Conservation (phyloP, 2,329 filamentous ascomycete species). For the Colletotrichum tropicicola region DNA sequence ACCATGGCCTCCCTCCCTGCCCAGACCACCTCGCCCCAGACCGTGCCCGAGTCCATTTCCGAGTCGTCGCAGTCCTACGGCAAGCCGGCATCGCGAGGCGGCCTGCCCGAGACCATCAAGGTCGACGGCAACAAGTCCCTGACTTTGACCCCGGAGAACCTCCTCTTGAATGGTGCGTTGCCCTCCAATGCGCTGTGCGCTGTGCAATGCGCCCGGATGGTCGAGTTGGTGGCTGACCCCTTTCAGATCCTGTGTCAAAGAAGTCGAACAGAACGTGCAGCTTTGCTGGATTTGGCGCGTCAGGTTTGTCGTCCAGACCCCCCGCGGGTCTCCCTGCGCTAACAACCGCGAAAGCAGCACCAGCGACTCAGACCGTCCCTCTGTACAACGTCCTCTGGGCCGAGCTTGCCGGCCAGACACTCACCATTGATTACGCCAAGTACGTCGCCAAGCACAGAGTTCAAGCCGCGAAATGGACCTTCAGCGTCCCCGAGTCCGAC, state of each 20-base stretch:
- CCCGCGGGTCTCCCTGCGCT: not conserved
- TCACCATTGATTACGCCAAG: slow-evolving; percentile 79
- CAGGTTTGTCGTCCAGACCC: not conserved
- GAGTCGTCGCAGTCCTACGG: slow-evolving; percentile 25
- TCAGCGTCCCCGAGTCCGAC: slow-evolving; percentile 47
- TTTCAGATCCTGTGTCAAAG: slow-evolving; percentile 13
- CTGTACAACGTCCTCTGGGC: slow-evolving; percentile 90
- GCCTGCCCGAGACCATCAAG: slow-evolving; percentile 20
- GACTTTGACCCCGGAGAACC: slow-evolving; percentile 40
- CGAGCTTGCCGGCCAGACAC: slow-evolving; percentile 64
- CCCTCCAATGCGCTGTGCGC: not conserved
- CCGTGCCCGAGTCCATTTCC: slow-evolving; percentile 25
- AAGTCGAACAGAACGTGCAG: slow-evolving; percentile 32
- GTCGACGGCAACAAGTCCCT: slow-evolving; percentile 42
- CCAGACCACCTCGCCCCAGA: not conserved
- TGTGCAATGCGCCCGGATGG: not conserved
- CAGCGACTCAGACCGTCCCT: slow-evolving; percentile 60
- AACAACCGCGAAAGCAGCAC: not conserved
- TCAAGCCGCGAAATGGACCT: slow-evolving; percentile 67
- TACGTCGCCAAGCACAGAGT: slow-evolving; percentile 67
- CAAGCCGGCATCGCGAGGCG: slow-evolving; percentile 22
- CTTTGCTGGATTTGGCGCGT: slow-evolving; percentile 26
- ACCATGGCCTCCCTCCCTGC: slow-evolving; percentile 3
- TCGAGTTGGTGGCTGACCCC: slow-evolving; percentile 8
- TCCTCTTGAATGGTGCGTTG: slow-evolving; percentile 45